phyloP scores from a whole-genome alignment of 2,329 filamentous ascomycete genomes.

The Neodidymelliopsis sp. region DNA sequence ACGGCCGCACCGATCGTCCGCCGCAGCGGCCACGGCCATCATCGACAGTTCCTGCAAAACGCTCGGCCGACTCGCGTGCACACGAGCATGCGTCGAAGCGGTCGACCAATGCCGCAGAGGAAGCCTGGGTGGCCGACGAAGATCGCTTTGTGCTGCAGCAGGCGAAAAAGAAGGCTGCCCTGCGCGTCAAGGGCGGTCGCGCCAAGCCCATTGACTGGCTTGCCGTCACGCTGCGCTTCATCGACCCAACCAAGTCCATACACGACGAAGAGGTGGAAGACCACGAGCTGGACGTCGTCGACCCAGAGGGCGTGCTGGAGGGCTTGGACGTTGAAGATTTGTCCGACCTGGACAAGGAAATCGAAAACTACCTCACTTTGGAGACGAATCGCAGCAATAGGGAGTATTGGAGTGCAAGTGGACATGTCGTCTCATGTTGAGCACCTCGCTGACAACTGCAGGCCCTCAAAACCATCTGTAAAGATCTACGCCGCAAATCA shows the following conservation, averaged over 20 bases:
- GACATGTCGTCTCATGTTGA: conserved; percentile 13
- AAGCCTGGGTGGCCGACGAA: conserved; percentile 86
- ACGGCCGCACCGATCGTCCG: conserved; percentile 24
- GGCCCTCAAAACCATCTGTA: conserved; percentile 84
- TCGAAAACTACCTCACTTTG: conserved; percentile 78
- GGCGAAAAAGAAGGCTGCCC: conserved; percentile 96
- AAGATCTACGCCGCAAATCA: conserved; percentile 73
- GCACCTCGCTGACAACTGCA: conserved; percentile 45
- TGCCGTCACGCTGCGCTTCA: conserved; percentile 85
- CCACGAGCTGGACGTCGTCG: conserved; percentile 74
- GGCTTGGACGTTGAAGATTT: conserved; percentile 72
- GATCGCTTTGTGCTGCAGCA: conserved; percentile 96
- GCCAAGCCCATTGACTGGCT: conserved; percentile 94
- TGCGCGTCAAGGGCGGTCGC: conserved; percentile 88
- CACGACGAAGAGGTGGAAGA: conserved; percentile 86
- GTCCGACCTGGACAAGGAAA: conserved; percentile 80
- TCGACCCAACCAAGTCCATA: conserved; percentile 81
- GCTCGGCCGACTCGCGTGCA: conserved; percentile 53
- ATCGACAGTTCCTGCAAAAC: conserved; percentile 52
- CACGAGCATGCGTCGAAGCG: conserved; percentile 51
- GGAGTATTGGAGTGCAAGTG: conserved; percentile 81
- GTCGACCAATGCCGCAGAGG: conserved; percentile 56
- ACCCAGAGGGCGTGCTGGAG: conserved; percentile 83
- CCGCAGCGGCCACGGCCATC: conserved; percentile 33
- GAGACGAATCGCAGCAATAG: conserved; percentile 80